These are phyloP conservation scores for Podospora anserina DNA, from an alignment of 495 filamentous ascomycete species.

Conservation along the genomic window DNA sequence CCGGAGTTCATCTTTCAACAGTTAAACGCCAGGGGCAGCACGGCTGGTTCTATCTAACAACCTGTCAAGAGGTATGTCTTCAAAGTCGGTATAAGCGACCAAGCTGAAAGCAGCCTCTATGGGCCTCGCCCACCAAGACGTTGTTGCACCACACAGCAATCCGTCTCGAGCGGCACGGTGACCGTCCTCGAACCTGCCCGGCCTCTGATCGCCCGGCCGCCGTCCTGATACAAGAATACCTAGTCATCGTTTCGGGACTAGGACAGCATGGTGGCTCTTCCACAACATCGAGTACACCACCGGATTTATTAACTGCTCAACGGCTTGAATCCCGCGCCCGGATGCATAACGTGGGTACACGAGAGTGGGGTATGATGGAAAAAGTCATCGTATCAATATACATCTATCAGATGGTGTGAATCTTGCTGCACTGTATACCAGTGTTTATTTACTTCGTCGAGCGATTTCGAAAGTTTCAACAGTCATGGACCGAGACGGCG, in stretches of 20 bases:
- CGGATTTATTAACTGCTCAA: neutral
- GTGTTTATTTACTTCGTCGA: neutral
- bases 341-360: neutral
- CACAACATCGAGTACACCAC: neutral
- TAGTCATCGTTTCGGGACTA: neutral
- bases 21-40: neutral
- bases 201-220: neutral
- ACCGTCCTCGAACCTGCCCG: conserved; percentile 10
- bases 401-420: neutral
- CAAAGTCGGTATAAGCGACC: neutral
- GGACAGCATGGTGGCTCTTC: neutral
- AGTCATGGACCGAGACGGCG: conserved; percentile 4
- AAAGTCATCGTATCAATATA: neutral
- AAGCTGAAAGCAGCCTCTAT: neutral
- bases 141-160: conserved; percentile 5
- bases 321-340: neutral
- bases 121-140: neutral
- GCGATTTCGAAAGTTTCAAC: neutral
- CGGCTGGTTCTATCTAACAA: neutral
- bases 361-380: neutral
- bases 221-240: neutral
- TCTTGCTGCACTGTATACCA: neutral
- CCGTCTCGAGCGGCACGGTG: neutral
- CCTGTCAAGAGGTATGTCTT: neutral
- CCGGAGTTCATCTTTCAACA: neutral